Evolutionary conservation across 208 protist genomes (phyloP).

Genomic region (Kentomonas sorsogonicus): DNA sequence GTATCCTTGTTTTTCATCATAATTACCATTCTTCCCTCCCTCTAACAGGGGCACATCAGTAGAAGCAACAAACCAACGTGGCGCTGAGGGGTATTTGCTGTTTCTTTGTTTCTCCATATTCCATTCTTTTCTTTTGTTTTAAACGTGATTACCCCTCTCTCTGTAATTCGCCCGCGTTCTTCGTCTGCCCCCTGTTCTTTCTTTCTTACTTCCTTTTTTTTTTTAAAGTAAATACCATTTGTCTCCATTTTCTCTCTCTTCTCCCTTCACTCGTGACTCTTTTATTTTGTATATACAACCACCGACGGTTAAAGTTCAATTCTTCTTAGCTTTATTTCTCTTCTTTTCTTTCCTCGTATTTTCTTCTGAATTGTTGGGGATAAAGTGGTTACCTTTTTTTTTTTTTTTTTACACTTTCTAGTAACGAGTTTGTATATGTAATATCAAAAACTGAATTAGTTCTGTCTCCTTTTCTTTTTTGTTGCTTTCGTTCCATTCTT

Average conservation of each 20-base stretch:
- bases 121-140: constrained; percentile 9
- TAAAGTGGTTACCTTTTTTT: constrained; percentile 1
- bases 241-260: background rate
- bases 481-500: background rate
- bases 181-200: no score
- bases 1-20: background rate
- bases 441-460: background rate
- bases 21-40: background rate
- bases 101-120: background rate
- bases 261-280: background rate
- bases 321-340: background rate
- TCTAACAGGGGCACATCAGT: background rate
- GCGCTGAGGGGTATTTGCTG: background rate
- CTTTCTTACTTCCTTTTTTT: constrained; percentile 1
- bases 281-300: background rate
- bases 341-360: background rate
- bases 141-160: no score
- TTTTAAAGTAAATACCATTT: background rate
- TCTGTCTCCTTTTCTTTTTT: background rate
- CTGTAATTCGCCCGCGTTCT: no score
- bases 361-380: background rate
- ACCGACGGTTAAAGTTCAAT: background rate
- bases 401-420: constrained; percentile 1
- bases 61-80: background rate
- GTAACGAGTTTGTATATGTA: background rate